phyloP scores from a whole-genome alignment of 208 protist genomes.

The Crithidia acanthocephali region DNA sequence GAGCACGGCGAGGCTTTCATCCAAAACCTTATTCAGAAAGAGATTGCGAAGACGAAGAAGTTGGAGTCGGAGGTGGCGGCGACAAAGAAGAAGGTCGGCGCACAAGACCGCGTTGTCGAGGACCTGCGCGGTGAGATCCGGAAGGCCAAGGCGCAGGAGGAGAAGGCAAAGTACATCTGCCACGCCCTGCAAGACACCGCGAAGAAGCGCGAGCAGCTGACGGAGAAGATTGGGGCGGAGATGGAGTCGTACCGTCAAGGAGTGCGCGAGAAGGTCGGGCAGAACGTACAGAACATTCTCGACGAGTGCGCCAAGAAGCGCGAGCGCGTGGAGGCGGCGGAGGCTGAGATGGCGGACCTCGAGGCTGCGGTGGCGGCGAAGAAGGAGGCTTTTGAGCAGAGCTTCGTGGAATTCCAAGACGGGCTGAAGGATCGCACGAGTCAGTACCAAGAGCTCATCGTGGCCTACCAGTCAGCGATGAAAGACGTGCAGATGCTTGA shows the following conservation, averaged over 20 bases:
- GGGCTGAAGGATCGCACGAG: constrained; percentile 40
- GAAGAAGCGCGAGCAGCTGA: constrained; percentile 52
- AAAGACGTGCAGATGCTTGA: constrained; percentile 63
- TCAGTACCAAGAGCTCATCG: constrained; percentile 60
- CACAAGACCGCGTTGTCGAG: constrained; percentile 40
- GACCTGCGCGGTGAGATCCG: constrained; percentile 33
- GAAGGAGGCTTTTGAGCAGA: constrained; percentile 67
- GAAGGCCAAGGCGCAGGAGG: constrained; percentile 32
- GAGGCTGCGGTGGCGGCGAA: constrained; percentile 43
- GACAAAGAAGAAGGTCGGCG: constrained; percentile 54
- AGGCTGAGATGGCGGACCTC: constrained; percentile 62
- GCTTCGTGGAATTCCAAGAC: constrained; percentile 43
- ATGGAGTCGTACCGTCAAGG: constrained; percentile 61
- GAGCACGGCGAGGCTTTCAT: constrained; percentile 65
- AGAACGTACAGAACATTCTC: constrained; percentile 54
- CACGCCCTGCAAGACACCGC: constrained; percentile 54
- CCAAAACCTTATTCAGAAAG: constrained; percentile 65
- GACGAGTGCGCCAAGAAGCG: constrained; percentile 48
- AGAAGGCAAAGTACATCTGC: constrained; percentile 50
- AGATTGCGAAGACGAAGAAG: constrained; percentile 76
- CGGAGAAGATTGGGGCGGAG: constrained; percentile 49
- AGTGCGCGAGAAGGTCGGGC: constrained; percentile 43
- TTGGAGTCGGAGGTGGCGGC: constrained; percentile 67
- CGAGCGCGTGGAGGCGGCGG: constrained; percentile 35
- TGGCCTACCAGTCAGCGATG: constrained; percentile 39